phyloP scores from a whole-genome alignment of 2,329 filamentous ascomycete species.

The Exophiala dermatitidis region DNA sequence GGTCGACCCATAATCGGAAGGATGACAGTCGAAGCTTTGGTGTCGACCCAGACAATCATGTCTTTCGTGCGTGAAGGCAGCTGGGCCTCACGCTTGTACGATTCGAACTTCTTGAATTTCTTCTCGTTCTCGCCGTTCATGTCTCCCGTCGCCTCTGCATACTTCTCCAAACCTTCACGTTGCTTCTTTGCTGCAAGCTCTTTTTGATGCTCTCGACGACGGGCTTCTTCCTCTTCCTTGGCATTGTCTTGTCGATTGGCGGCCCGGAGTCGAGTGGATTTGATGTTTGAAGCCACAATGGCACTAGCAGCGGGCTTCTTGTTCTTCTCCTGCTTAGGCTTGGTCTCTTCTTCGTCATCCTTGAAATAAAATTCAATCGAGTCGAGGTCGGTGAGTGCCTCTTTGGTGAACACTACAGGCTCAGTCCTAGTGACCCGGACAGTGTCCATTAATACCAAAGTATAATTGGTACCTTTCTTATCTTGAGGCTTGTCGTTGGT shows the following conservation, averaged over 20 bases:
- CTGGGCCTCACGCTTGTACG: conserved; percentile 96
- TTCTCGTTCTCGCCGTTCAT: conserved; percentile 89
- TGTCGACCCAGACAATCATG: conserved; percentile 80
- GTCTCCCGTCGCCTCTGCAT: conserved; percentile 74
- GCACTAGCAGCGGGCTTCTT: conserved; percentile 83
- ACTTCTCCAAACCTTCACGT: conserved; percentile 75
- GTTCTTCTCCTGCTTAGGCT: conserved; percentile 75
- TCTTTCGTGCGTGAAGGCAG: conserved; percentile 76
- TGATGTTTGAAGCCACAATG: conserved; percentile 90
- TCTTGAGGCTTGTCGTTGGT: conserved; percentile 81
- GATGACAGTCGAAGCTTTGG: conserved; percentile 82
- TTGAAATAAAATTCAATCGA: conserved; percentile 98
- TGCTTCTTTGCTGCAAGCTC: conserved; percentile 82
- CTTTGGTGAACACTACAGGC: conserved; percentile 76
- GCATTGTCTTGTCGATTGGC: conserved; percentile 82
- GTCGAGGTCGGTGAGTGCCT: conserved; percentile 84
- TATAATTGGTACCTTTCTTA: conserved; percentile 83
- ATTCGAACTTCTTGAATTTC: conserved; percentile 98
- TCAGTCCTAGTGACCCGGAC: conserved; percentile 67
- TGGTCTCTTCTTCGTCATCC: conserved; percentile 75
- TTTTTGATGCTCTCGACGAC: conserved; percentile 84
- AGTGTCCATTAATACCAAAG: conserved; percentile 84
- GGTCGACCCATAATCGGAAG: conserved; percentile 95
- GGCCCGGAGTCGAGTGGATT: conserved; percentile 73
- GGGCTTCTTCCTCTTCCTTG: conserved; percentile 68